phyloP scores from a whole-genome alignment of 2,329 filamentous ascomycete species.

The Exophiala sp. region DNA sequence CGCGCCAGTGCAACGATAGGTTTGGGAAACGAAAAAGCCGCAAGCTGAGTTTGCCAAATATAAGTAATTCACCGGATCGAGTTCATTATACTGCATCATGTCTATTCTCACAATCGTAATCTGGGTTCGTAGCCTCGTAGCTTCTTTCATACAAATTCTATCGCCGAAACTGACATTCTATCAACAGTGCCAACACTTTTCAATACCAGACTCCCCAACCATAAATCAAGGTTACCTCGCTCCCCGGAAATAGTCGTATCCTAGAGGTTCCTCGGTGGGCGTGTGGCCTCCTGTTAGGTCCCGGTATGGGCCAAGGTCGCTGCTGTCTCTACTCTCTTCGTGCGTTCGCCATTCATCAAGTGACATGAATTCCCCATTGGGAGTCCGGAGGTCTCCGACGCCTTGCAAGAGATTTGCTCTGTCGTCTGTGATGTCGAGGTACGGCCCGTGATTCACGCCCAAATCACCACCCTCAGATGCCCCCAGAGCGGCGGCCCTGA shows the following conservation, averaged over 20 bases:
- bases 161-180: background rate
- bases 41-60: too few species aligned
- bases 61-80: too few species aligned
- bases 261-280: conserved; percentile 10
- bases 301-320: conserved; percentile 2
- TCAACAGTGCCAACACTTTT: too few species aligned
- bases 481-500: conserved; percentile 5
- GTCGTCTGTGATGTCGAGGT: conserved; percentile 25
- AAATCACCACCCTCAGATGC: conserved; percentile 10
- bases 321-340: conserved; percentile 3
- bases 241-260: conserved; percentile 22
- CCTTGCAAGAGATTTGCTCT: conserved; percentile 20
- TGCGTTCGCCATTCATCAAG: conserved; percentile 21
- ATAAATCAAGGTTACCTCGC: too few species aligned
- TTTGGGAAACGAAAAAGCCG: too few species aligned
- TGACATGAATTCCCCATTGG: conserved; percentile 27
- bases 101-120: too few species aligned
- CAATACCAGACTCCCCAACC: too few species aligned
- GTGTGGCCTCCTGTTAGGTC: conserved; percentile 7
- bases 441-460: conserved; percentile 13
- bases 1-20: too few species aligned
- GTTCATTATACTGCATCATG: too few species aligned
- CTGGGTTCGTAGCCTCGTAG: background rate
- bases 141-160: background rate
- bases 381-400: conserved; percentile 20